Evolutionary conservation across 768 basidiomycete species (phyloP), one percentile per base, ranked within the genome.

Genomic region (Lepiota brunneoincarnata): DNA sequence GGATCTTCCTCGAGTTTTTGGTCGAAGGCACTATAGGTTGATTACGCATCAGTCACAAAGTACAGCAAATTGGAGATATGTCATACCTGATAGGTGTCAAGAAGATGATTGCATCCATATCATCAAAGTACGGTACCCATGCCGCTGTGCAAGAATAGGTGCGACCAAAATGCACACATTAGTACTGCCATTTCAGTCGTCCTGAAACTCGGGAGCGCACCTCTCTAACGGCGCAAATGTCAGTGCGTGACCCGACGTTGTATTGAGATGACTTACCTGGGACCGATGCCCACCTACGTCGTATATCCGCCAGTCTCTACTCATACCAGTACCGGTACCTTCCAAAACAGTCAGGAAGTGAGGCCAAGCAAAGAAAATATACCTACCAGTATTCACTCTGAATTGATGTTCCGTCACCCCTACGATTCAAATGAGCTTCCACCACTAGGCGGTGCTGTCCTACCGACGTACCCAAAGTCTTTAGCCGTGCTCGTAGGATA

Each of bases 391-490:
- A 9, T 63, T 76, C 67, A 88, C 81, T 58, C 77, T 81, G 59
- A 90, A 87, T 34, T 77, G 77, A 65, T 90, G 82, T 64, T 89
- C 88, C 5, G 83, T 83, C 18, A 86, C 86, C 4, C 87, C 87
- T 71, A 38, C n/a, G 24, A 49, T 39, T 36, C 15, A n/a, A 15
- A 34, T 54, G 18, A 43, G 2, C n/a, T 49, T 39, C 40, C 14
- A 49, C 2, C 12, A n/a, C 12, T 26, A 47, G 37, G 49, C 23
- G 34, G 26, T 20, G 54, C n/a, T 9, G 26, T 26, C 31, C 11
- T 31, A 31, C 31, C 7, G 4, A 58, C 66, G 6, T 45, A 74
- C 78, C 69, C 46, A 65, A 69, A 1, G 84, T 85, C 67, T 87
- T 88, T 43, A 89, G 61, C 12, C 87, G 78, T 4, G 87, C 87